Conservation (phyloP, 192 early-diverging fungal genomes). For the Haplosporangium gracile region DNA sequence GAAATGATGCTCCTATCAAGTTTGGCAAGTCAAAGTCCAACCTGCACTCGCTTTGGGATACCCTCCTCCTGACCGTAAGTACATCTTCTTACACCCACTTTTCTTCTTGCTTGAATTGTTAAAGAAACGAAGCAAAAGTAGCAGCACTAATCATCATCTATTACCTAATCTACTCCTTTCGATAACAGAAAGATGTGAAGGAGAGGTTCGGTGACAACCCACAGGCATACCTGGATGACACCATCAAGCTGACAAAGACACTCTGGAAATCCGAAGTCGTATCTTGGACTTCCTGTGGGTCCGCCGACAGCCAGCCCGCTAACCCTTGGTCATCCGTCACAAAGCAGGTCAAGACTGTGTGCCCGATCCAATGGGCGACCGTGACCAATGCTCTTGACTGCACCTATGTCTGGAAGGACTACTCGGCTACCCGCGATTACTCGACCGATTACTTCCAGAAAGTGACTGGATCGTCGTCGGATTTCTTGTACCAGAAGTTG, state of each 20-base stretch:
- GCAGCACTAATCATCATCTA: background rate
- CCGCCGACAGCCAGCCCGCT: background rate
- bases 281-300: slow-evolving; percentile 37
- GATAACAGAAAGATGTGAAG: slow-evolving; percentile 37
- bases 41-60: slow-evolving; percentile 58
- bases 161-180: background rate
- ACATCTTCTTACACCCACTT: background rate
- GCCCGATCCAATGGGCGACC: slow-evolving; percentile 56
- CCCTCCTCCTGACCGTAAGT: slow-evolving; percentile 46
- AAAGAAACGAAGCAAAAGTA: background rate
- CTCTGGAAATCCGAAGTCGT: slow-evolving; percentile 26
- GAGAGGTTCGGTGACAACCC: slow-evolving; percentile 35
- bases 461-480: slow-evolving; percentile 19
- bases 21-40: slow-evolving; percentile 41
- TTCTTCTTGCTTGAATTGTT: slow-evolving; percentile 3
- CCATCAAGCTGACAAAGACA: slow-evolving; percentile 20
- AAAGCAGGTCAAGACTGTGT: slow-evolving; percentile 31
- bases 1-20: slow-evolving; percentile 46
- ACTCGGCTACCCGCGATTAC: slow-evolving; percentile 49
- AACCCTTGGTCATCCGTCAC: slow-evolving; percentile 38
- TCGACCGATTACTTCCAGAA: slow-evolving; percentile 48
- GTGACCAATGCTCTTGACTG: slow-evolving; percentile 56
- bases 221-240: slow-evolving; percentile 47
- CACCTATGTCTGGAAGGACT: slow-evolving; percentile 52
- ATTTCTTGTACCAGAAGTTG: slow-evolving; percentile 46